Evolutionary conservation across 805 yeast genomes (phyloP).

Genomic region (Alloascoidea africana): DNA sequence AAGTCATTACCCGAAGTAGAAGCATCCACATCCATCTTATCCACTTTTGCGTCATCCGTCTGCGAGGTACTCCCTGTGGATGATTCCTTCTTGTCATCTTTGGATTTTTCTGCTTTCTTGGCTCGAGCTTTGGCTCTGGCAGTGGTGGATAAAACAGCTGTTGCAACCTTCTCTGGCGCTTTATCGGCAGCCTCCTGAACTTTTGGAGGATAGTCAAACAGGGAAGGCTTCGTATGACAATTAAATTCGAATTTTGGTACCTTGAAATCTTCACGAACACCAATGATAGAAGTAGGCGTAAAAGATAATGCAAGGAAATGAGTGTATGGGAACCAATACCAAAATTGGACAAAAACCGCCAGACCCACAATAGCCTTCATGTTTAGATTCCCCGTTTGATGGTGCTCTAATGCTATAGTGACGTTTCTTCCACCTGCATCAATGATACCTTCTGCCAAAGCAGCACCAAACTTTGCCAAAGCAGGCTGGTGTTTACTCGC

Average conservation of each 20-base stretch:
- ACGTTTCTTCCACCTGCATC: conserved; percentile 98
- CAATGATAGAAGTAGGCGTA: conserved; percentile 82
- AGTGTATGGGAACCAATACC: conserved; percentile 98
- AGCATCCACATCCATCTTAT: conserved; percentile 25
- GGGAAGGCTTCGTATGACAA: conserved; percentile 67
- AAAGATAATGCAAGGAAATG: conserved; percentile 87
- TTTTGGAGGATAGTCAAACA: conserved; percentile 84
- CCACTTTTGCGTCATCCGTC: conserved; percentile 13
- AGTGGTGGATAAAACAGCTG: conserved; percentile 91
- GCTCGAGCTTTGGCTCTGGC: conserved; percentile 91
- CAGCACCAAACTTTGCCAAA: conserved; percentile 94
- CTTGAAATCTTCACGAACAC: conserved; percentile 71
- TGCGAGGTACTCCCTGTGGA: conserved; percentile 2
- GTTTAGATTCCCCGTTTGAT: conserved; percentile 81
- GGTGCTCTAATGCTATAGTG: conserved; percentile 81
- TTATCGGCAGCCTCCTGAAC: conserved; percentile 64
- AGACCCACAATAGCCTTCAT: conserved; percentile 86
- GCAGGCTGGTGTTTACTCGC: conserved; percentile 90
- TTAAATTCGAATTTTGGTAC: conserved; percentile 73
- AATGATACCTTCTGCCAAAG: conserved; percentile 91
- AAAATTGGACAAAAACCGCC: conserved; percentile 78
- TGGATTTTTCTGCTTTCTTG: conserved; percentile 39
- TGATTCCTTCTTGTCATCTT: conserved; percentile 13
- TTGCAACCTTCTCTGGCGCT: conserved; percentile 76
- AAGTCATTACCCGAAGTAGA: conserved; percentile 7